phyloP scores from a whole-genome alignment of 2,329 filamentous ascomycete genomes.

The Trichoderma sp. region DNA sequence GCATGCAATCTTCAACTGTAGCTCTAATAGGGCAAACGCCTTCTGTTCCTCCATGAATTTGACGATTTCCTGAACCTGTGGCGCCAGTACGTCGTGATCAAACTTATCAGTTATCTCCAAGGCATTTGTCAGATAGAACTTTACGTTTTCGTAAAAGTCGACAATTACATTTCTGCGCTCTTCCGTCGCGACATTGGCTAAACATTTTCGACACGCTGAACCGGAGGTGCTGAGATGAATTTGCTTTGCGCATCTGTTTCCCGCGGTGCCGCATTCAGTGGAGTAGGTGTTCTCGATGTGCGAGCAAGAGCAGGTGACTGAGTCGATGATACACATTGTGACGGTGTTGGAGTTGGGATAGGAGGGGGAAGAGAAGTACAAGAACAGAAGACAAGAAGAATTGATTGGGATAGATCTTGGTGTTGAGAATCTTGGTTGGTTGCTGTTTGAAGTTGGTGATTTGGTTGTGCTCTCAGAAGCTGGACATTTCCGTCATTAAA shows the following conservation, averaged over 20 bases:
- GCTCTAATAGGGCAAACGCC: not conserved
- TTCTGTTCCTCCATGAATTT: not conserved
- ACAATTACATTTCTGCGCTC: not conserved
- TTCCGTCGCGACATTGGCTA: not conserved
- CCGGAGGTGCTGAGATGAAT: not conserved
- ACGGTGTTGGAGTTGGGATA: not conserved
- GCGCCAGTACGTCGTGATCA: not conserved
- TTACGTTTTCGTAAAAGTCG: not conserved
- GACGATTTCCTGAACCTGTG: not conserved
- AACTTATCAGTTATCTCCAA: not conserved
- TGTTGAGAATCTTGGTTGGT: not conserved
- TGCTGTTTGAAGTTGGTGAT: not conserved
- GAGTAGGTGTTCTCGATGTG: not conserved
- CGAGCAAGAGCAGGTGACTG: not conserved
- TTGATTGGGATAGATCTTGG: not conserved
- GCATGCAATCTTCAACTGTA: not conserved
- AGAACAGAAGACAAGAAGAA: not conserved
- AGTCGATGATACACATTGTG: constrained; percentile 11
- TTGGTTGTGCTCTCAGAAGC: not conserved
- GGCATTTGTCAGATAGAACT: not conserved
- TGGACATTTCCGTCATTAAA: not conserved
- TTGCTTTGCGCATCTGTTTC: constrained; percentile 10
- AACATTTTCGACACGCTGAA: not conserved
- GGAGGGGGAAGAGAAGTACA: not conserved
- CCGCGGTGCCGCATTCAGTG: not conserved